phyloP scores from a whole-genome alignment of 1,284 basidiomycete genomes.

The Pascua sp. region DNA sequence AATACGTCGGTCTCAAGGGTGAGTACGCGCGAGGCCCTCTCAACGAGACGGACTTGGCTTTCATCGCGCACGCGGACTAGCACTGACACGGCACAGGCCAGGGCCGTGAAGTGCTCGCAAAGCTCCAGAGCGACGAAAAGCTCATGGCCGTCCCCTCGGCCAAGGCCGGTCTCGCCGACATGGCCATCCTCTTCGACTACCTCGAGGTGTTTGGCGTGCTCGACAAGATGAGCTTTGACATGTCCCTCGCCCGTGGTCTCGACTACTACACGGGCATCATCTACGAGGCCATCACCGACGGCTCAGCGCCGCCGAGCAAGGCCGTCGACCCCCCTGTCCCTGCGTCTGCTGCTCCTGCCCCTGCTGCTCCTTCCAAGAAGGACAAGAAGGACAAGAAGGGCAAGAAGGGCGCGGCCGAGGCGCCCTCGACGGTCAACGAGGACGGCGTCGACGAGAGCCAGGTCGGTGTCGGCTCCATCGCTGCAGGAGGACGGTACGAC shows the following conservation, averaged over 20 bases:
- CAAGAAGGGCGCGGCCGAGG: slow-evolving; percentile 56
- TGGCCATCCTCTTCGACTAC: slow-evolving; percentile 80
- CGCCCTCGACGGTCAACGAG: slow-evolving; percentile 53
- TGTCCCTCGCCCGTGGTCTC: slow-evolving; percentile 90
- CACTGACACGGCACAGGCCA: slow-evolving; percentile 23
- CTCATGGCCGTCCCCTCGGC: slow-evolving; percentile 72
- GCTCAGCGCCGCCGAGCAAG: slow-evolving; percentile 79
- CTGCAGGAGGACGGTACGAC: slow-evolving; percentile 95
- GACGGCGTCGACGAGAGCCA: slow-evolving; percentile 89
- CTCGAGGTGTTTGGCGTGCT: slow-evolving; percentile 70
- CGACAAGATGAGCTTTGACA: slow-evolving; percentile 89
- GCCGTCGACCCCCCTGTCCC: slow-evolving; percentile 47
- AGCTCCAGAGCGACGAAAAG: slow-evolving; percentile 64
- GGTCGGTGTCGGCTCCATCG: slow-evolving; percentile 95
- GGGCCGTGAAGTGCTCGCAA: slow-evolving; percentile 71
- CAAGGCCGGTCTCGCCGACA: slow-evolving; percentile 83
- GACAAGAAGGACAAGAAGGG: slow-evolving; percentile 36
- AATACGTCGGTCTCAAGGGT: slow-evolving; percentile 96
- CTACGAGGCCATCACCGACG: slow-evolving; percentile 92
- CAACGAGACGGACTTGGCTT: neutral
- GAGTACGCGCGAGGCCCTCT: slow-evolving; percentile 12
- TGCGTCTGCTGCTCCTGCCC: slow-evolving; percentile 21
- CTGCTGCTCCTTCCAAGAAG: no score
- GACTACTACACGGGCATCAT: slow-evolving; percentile 99
- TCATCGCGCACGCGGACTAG: neutral